Evolutionary conservation across 2,329 filamentous ascomycete species (phyloP), one percentile per base, ranked within the genome.

Genomic region (Penicillium sp.): DNA sequence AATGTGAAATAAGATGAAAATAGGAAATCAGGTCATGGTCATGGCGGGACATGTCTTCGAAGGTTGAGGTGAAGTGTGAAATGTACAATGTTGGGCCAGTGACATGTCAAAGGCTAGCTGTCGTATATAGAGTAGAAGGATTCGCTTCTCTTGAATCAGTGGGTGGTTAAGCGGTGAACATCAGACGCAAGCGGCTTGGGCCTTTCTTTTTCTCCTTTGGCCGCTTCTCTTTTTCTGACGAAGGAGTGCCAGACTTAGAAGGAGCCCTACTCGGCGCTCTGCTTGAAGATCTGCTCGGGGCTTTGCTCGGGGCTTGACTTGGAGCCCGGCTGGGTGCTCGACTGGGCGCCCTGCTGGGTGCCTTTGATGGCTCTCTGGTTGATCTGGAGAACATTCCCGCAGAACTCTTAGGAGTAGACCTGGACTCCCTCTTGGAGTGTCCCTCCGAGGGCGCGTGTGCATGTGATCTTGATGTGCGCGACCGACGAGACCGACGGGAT

Each of bases 101-200:
- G 39, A 42, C n/a, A 47, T 22, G 45, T 31, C 16, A 27, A 19
- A 31, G 47, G 29, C 47, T 14, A 27, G 4, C 48, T 50, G 48
- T 27, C 33, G 33, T 50, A 29, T 29, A 14, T 35, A 16, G 33
- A 35, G 33, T 35, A 5, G 4, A 42, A 13, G 1, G 19, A 26
- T 4, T 27, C n/a, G 33, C 9, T 27, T 14, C 5, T 42, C 3
- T 39, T 21, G 35, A 42, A 39, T 14, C 14, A 10, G 22, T 22
- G n/a, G 39, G 11, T 42, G 19, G 11, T 61, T 64, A 63, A 67
- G 60, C 63, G 50, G 69, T 72, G 51, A 75, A 74, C 67, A 75
- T 73, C 26, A 74, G 58, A 42, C 72, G 71, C 48, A 75, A 58
- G 11, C 67, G 68, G 57, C 76, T 78, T 13, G 75, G 72, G 19